Evolutionary conservation across 2,329 filamentous ascomycete genomes (phyloP).

Genomic region (Ophioceras dolichostomum): DNA sequence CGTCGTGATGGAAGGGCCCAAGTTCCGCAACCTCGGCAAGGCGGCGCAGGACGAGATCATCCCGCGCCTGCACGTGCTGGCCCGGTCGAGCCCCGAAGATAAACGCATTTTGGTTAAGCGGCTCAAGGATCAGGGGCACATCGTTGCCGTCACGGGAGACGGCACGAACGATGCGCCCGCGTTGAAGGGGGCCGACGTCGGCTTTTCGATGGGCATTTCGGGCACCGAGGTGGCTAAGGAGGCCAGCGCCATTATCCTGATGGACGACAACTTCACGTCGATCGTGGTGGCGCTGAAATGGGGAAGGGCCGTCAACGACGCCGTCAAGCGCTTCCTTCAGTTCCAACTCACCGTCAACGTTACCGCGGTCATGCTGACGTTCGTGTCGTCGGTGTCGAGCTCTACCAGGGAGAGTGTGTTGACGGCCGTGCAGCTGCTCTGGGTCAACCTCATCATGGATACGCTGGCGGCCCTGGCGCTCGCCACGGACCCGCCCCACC

Average conservation of each 20-base stretch:
- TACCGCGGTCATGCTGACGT: slow-evolving; percentile 75
- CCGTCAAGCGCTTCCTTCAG: slow-evolving; percentile 60
- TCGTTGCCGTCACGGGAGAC: slow-evolving; percentile 70
- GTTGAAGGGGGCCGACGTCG: slow-evolving; percentile 66
- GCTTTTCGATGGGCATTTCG: slow-evolving; percentile 74
- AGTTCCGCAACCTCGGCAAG: slow-evolving; percentile 59
- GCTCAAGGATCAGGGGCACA: slow-evolving; percentile 60
- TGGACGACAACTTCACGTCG: slow-evolving; percentile 76
- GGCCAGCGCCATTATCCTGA: slow-evolving; percentile 70
- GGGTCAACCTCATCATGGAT: slow-evolving; percentile 95
- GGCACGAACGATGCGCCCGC: slow-evolving; percentile 74
- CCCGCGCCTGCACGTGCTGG: slow-evolving; percentile 56
- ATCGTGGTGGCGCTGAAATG: slow-evolving; percentile 73
- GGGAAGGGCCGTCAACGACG: slow-evolving; percentile 65
- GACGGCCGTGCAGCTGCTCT: slow-evolving; percentile 78
- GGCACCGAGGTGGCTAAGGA: slow-evolving; percentile 76
- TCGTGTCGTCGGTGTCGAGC: slow-evolving; percentile 70
- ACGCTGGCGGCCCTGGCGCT: slow-evolving; percentile 80
- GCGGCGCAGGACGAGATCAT: slow-evolving; percentile 54
- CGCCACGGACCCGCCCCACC: slow-evolving; percentile 74
- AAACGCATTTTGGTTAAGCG: slow-evolving; percentile 60
- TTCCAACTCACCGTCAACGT: slow-evolving; percentile 81
- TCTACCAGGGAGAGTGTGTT: slow-evolving; percentile 58
- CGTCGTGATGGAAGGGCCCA: slow-evolving; percentile 63
- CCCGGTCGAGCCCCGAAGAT: slow-evolving; percentile 62